phyloP scores from a whole-genome alignment of 768 basidiomycete species.

The Psilocybe sp. region DNA sequence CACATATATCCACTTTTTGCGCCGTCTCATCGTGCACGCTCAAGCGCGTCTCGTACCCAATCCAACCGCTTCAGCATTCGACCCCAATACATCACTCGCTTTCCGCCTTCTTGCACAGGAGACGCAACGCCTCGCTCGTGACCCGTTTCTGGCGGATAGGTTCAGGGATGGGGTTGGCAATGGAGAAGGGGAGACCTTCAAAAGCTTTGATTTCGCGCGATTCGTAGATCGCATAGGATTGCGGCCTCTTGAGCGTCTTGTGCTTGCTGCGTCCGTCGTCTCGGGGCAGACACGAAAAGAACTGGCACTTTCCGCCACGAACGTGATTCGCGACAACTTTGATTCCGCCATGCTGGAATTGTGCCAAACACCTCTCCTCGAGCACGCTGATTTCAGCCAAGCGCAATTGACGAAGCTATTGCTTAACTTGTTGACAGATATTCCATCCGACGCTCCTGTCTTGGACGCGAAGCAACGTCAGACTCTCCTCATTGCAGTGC shows the following conservation, averaged over 20 bases:
- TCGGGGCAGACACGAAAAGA: conserved; percentile 55
- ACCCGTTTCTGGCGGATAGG: conserved; percentile 86
- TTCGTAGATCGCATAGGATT: conserved; percentile 82
- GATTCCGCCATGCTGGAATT: conserved; percentile 74
- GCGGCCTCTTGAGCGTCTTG: conserved; percentile 73
- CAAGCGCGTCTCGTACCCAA: conserved; percentile 65
- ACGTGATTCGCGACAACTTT: conserved; percentile 73
- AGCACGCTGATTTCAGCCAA: conserved; percentile 74
- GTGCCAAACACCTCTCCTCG: conserved; percentile 79
- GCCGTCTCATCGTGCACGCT: conserved; percentile 89
- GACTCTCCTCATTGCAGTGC: conserved; percentile 69
- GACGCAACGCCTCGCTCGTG: conserved; percentile 83
- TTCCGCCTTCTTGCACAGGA: conserved; percentile 87
- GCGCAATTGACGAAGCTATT: conserved; percentile 77
- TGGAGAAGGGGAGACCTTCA: conserved; percentile 81
- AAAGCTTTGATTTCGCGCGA: conserved; percentile 78
- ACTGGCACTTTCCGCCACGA: conserved; percentile 61
- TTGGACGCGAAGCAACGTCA: conserved; percentile 74
- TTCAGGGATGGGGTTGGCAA: conserved; percentile 89
- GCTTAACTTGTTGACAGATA: conserved; percentile 74
- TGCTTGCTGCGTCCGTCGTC: conserved; percentile 73
- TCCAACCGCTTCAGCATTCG: conserved; percentile 61
- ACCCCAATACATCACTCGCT: conserved; percentile 74
- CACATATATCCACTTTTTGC: conserved; percentile 96
- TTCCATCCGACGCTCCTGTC: conserved; percentile 64